Evolutionary conservation across 192 early-diverging fungal genomes (phyloP).

Genomic region (Backusella mclennaniae): DNA sequence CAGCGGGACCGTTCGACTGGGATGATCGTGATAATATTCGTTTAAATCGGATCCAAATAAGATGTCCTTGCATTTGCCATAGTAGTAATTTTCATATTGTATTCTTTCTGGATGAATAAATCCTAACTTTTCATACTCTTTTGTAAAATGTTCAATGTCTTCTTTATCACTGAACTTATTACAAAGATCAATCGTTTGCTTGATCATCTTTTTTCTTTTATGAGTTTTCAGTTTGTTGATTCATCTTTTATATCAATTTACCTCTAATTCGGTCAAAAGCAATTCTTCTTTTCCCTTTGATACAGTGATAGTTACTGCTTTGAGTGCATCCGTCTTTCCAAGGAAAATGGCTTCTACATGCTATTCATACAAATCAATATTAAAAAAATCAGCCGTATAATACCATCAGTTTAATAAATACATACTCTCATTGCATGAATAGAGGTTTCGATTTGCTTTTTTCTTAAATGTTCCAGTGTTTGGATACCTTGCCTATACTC

Average conservation of each 20-base stretch:
- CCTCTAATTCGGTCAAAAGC: slow-evolving; percentile 8
- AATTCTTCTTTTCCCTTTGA: neutral
- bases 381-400: neutral
- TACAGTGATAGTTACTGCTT: neutral
- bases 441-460: slow-evolving; percentile 18
- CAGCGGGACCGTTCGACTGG: slow-evolving; percentile 18
- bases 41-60: slow-evolving; percentile 33
- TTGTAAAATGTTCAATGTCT: slow-evolving; percentile 20
- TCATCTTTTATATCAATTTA: neutral
- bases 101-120: slow-evolving; percentile 4
- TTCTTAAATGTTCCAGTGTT: slow-evolving; percentile 20
- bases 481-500: slow-evolving; percentile 25
- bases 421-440: slow-evolving; percentile 19
- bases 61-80: slow-evolving; percentile 23
- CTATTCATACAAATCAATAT: neutral
- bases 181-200: slow-evolving; percentile 11
- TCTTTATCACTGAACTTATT: slow-evolving; percentile 6
- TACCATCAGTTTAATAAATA: neutral
- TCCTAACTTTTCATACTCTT: slow-evolving; percentile 21
- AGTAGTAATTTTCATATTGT: slow-evolving; percentile 11
- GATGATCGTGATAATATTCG: slow-evolving; percentile 27
- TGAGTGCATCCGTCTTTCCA: slow-evolving; percentile 16
- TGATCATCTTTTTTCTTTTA: neutral
- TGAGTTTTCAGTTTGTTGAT: neutral
- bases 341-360: slow-evolving; percentile 11